Evolutionary conservation across 75 land plant species (phyloP).

Genomic region (Cryptomeria japonica): DNA sequence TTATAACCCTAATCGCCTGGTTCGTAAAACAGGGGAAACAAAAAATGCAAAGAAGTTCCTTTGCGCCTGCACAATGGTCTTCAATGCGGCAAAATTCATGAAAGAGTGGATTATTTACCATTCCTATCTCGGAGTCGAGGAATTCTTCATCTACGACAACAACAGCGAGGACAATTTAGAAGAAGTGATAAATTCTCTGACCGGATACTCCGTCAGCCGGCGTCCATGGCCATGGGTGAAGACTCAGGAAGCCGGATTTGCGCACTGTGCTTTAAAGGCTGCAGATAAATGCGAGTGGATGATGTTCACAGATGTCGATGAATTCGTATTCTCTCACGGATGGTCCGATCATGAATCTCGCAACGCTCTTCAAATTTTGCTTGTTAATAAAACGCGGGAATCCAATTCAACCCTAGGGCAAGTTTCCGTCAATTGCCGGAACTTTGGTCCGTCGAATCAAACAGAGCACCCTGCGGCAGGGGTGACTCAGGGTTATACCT

Average conservation of each 20-base stretch:
- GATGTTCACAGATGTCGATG: constrained; percentile 40
- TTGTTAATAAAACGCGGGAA: neutral
- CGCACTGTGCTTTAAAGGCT: constrained; percentile 37
- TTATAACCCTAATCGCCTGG: constrained; percentile 1
- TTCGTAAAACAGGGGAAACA: neutral
- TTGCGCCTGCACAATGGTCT: constrained; percentile 55
- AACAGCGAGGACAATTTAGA: constrained; percentile 45
- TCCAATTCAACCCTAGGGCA: constrained; percentile 23
- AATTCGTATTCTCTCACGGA: constrained; percentile 26
- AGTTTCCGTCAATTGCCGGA: constrained; percentile 24
- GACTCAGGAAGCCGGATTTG: constrained; percentile 51
- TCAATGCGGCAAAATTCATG: constrained; percentile 36
- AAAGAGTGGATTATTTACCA: constrained; percentile 47
- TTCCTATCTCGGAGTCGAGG: constrained; percentile 30
- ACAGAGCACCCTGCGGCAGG: constrained; percentile 20
- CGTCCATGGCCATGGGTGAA: constrained; percentile 47
- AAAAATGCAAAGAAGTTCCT: constrained; percentile 14
- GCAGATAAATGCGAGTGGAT: constrained; percentile 31
- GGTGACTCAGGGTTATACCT: constrained; percentile 48
- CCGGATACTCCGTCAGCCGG: constrained; percentile 13
- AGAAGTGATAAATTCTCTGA: constrained; percentile 5
- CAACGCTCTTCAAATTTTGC: neutral
- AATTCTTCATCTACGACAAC: constrained; percentile 43
- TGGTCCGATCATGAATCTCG: neutral
- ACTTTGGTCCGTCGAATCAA: constrained; percentile 39